A percentile compares a stretch with the other conserved stretches of the same genome.
Conservation (phyloP, 768 basidiomycete species). For the Chalciporus piperatus region DNA sequence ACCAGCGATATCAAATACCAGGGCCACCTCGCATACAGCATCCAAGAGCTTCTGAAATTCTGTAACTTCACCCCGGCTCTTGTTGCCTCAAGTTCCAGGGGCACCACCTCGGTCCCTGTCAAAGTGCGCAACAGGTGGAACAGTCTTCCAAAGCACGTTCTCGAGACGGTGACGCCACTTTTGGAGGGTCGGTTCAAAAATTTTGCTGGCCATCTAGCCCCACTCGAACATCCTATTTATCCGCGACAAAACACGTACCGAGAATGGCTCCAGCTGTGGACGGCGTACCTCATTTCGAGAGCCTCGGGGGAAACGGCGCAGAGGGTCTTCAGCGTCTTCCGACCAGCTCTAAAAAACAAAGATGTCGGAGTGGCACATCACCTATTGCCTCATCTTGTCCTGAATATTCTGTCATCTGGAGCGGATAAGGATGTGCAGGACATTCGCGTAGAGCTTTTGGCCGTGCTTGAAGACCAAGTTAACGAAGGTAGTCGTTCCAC, state of each 20-base stretch:
- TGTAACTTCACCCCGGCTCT: constrained; percentile 84
- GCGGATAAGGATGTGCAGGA: constrained; percentile 54
- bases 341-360: constrained; percentile 74
- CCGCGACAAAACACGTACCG: constrained; percentile 75
- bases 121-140: constrained; percentile 79
- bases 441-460: constrained; percentile 73
- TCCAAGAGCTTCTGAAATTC: constrained; percentile 86
- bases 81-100: constrained; percentile 45
- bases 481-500: constrained; percentile 53
- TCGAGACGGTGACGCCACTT: constrained; percentile 84
- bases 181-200: constrained; percentile 67
- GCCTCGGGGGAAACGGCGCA: constrained; percentile 57
- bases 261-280: constrained; percentile 95
- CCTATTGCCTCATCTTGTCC: constrained; percentile 86
- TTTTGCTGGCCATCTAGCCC: constrained; percentile 38
- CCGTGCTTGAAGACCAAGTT: constrained; percentile 87
- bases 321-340: constrained; percentile 75
- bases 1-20: constrained; percentile 95
- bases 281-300: constrained; percentile 70
- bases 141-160: constrained; percentile 72
- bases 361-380: constrained; percentile 95
- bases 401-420: constrained; percentile 81
- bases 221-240: constrained; percentile 74
- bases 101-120: constrained; percentile 49
- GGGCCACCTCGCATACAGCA: constrained; percentile 81